Percentiles rank a stretch among this genome's conserved stretches.
These are phyloP conservation scores for Monsonia emarginata DNA, from an alignment of 441 rosid genomes.

Conservation along the genomic window DNA sequence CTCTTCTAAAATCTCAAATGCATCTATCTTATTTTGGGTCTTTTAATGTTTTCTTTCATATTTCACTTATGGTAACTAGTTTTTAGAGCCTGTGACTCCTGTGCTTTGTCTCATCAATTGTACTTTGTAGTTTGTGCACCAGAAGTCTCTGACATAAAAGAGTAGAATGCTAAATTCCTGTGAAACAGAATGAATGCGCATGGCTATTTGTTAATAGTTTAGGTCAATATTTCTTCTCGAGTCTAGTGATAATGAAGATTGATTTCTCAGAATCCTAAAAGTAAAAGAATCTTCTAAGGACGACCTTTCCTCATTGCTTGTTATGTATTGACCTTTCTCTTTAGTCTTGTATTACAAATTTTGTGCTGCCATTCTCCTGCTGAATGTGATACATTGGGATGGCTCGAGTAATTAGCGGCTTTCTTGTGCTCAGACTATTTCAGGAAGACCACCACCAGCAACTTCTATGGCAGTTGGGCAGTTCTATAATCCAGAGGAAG, in stretches of 20 bases:
- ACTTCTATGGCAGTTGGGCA: constrained; percentile 98
- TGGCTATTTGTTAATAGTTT: not conserved
- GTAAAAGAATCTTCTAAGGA: not conserved
- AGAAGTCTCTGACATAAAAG: not conserved
- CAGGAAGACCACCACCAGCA: constrained; percentile 95
- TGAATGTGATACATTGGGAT: constrained; percentile 17
- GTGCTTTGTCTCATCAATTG: not conserved
- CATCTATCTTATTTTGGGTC: constrained; percentile 9
- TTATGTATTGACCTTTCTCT: not conserved
- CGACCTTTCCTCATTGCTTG: constrained; percentile 4
- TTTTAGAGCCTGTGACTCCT: not conserved
- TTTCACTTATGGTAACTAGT: not conserved
- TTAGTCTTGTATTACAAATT: not conserved
- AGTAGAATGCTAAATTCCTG: constrained; percentile 3
- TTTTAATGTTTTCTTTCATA: not conserved
- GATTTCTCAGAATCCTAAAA: constrained; percentile 4
- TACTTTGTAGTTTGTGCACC: constrained; percentile 1
- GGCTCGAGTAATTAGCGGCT: constrained; percentile 21
- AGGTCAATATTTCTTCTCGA: not conserved
- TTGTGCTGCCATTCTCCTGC: constrained; percentile 5
- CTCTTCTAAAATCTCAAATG: not conserved
- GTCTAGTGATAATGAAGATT: not conserved
- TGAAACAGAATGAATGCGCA: not conserved
- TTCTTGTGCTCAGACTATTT: constrained; percentile 53
- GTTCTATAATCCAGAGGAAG: constrained; percentile 79